Evolutionary conservation across 1,139 yeast genomes (phyloP), one percentile per base, ranked within the genome.

Genomic region (Pichiaceae sp.): DNA sequence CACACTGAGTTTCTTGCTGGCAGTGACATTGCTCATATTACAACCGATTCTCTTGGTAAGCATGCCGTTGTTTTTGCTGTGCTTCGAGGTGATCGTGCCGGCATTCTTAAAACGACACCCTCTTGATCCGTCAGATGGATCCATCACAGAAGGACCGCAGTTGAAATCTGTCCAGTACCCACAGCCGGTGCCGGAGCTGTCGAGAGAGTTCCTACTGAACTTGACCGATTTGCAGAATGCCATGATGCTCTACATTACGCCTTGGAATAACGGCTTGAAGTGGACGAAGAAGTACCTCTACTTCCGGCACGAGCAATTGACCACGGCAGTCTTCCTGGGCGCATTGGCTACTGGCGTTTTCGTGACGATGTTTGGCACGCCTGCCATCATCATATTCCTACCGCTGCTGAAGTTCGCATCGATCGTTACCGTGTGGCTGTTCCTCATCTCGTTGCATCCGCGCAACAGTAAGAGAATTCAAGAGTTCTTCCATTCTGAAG

Each of bases 181-280:
- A 1, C 75, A 72, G 42, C 94, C 95, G 0, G 83, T 79, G 3
- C 84, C 91, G 2, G 86, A 85, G 53, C 66, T 83, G 35, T 78
- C 91, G 16, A 68, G 84, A 38, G 95, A 86, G 54, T 86, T 85
- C 53, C 60, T 80, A 20, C 57, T 86, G 43, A 86, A 86, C 54
- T 63, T 84, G 48, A 84, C 94, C 1, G 96, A 86, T 59, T 65
- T 86, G 39, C 96, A 86, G 52, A 86, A 86, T 55, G 80, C 78
- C 48, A 80, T 83, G 86, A 56, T 78, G n/a, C 54, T 78, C 15
- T 84, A 78, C 51, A 75, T 81, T 9, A 57, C 62, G n/a, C 59
- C 66, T 0, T 85, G 78, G 66, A 93, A 86, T 57, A 64, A 66
- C 26, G 41, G 73, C 4, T 62, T 68, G 18, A 60, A 67, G 53